Percentiles rank a stretch among this genome's conserved stretches.
Conservation (phyloP, 352 stramenopile genomes). For the Albugo laibachii region DNA sequence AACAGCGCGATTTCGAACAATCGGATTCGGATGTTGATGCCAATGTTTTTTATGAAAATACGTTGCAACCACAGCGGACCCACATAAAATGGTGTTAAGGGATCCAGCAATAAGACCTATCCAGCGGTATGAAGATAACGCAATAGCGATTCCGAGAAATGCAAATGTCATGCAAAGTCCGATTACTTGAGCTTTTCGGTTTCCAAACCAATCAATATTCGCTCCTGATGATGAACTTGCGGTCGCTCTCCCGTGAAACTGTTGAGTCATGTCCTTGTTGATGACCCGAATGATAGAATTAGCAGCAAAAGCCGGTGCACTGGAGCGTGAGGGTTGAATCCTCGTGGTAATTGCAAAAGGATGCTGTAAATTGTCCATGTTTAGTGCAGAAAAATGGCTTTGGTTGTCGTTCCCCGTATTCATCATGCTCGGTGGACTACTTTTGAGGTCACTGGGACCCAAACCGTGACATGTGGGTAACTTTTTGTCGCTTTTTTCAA, state of each 20-base stretch:
- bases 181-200: constrained; percentile 73
- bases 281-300: constrained; percentile 78
- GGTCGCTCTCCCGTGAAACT: constrained; percentile 41
- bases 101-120: constrained; percentile 61
- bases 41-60: constrained; percentile 60
- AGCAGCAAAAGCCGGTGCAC: constrained; percentile 5
- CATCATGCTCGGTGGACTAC: too few relatives aligned
- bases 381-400: too few relatives aligned
- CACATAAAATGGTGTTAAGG: constrained; percentile 46
- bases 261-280: constrained; percentile 77
- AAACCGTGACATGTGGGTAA: too few relatives aligned
- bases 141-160: constrained; percentile 64
- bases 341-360: too few relatives aligned
- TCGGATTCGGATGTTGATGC: constrained; percentile 54
- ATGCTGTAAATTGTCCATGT: too few relatives aligned
- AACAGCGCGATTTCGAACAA: constrained; percentile 73
- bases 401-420: too few relatives aligned
- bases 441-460: too few relatives aligned
- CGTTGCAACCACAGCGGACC: constrained; percentile 48
- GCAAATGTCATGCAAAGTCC: constrained; percentile 72
- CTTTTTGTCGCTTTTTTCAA: too few relatives aligned
- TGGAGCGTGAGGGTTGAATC: too few relatives aligned
- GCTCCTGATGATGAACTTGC: constrained; percentile 42
- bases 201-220: constrained; percentile 76
- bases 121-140: constrained; percentile 78